A percentile compares a stretch with the other conserved stretches of the same genome.
Conservation (phyloP, 495 filamentous ascomycete genomes). For the Hyaloscypha bicolor region DNA sequence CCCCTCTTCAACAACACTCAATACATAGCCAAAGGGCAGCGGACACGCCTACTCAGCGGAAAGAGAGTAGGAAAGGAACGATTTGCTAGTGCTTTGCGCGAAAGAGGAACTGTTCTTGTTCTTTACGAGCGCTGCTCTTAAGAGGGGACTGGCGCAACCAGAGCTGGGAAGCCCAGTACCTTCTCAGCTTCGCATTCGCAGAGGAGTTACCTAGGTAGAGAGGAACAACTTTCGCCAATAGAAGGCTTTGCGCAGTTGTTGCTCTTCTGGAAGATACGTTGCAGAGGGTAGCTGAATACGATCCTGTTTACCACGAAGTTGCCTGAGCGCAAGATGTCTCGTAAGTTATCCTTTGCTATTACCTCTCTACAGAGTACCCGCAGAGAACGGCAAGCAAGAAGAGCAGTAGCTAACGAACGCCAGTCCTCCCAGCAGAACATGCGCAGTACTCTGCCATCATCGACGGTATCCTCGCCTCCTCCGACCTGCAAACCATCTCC, state of each 20-base stretch:
- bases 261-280: neutral
- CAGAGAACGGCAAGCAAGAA: neutral
- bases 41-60: neutral
- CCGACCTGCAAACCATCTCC: constrained; percentile 87
- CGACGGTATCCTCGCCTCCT: constrained; percentile 80
- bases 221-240: neutral
- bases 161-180: neutral
- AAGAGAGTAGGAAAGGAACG: neutral
- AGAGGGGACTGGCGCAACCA: neutral
- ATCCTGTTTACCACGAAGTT: neutral
- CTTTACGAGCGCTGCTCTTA: neutral
- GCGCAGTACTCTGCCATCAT: constrained; percentile 80
- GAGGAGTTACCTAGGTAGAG: neutral
- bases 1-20: neutral
- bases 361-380: neutral
- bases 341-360: constrained; percentile 3
- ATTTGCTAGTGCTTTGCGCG: neutral
- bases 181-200: neutral
- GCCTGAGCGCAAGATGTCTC: constrained; percentile 9
- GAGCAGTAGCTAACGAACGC: neutral
- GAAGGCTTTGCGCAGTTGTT: neutral
- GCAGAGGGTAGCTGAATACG: neutral
- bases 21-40: neutral
- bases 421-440: constrained; percentile 29
- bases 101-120: neutral